Base-by-base conservation (phyloP, 2,329 filamentous ascomycete genomes). In the Ophiosphaerella herpotricha region DNA sequence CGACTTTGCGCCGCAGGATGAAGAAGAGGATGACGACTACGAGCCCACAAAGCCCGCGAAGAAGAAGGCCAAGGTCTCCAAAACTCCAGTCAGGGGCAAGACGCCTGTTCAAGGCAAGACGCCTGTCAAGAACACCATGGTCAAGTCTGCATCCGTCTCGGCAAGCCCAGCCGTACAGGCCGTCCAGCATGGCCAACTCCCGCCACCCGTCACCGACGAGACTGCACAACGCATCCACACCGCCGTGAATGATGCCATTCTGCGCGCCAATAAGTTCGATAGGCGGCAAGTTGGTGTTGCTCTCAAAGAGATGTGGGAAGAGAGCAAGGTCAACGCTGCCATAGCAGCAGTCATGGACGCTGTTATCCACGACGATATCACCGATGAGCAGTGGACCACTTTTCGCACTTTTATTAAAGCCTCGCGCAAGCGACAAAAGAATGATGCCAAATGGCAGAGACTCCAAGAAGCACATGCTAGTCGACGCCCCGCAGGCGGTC, bases 21-120 rank as follows among this genome's bases (percentile, higher is more conserved):
- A 78, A 48, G 75, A 78, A 31, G 75, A 75, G 40, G 78, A 80
- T 50, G 74, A 74, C 26, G 78, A 81, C 57, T 80, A 75, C 52
- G 68, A 67, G 38, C 74, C 75, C 16, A 70, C 39, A 31, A 48
- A 66, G 43, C 51, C 54, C 11, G 26, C 26, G 42, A 73, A 74
- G 64, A 68, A 71, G 51, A 70, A 67, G 49, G 55, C 46, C 37
- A 61, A 58, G 39, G 53, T 51, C 24, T 58, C 60, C 16, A 74
- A 74, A 57, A 64, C 66, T 16, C 63, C 64, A 2, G 54, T 70
- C 70, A 67, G 72, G 71, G 65, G 65, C 58, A 68, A 66, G 61
- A 72, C 63, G 9, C 50, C 64, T 14, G 45, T 55, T 14, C 58
- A 57, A 21, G 57, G 54, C 42, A 71, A 61, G 41, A 67, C 67